Evolutionary conservation across 2,329 filamentous ascomycete species (phyloP).

Genomic region (Botryosphaeria dothidea): DNA sequence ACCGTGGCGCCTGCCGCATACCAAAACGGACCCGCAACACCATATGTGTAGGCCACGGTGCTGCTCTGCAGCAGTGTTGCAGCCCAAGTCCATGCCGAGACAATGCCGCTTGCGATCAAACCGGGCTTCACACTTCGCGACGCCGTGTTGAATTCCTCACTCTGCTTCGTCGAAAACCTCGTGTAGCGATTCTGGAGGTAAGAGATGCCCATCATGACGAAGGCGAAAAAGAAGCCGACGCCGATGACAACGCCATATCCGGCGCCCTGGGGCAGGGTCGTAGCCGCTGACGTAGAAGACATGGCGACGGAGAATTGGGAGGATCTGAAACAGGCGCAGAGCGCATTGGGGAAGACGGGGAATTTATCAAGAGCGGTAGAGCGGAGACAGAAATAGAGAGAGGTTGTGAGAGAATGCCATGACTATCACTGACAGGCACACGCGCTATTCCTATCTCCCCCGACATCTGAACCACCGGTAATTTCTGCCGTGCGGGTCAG

Average conservation of each 20-base stretch:
- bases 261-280: neutral
- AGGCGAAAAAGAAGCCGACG: constrained; percentile 35
- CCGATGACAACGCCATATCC: constrained; percentile 38
- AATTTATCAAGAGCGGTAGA: neutral
- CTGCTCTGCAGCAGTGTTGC: constrained; percentile 33
- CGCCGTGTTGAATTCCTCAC: constrained; percentile 59
- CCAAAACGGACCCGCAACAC: constrained; percentile 37
- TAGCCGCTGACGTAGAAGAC: constrained; percentile 1
- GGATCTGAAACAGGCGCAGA: neutral
- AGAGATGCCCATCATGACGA: constrained; percentile 36
- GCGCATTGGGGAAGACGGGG: neutral
- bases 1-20: constrained; percentile 47
- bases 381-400: neutral
- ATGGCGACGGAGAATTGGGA: neutral
- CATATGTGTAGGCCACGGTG: constrained; percentile 36
- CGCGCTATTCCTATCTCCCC: neutral
- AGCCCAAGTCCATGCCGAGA: constrained; percentile 31
- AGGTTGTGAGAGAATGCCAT: neutral
- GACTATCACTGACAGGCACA: neutral
- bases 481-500: neutral
- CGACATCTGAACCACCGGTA: neutral
- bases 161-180: constrained; percentile 43
- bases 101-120: constrained; percentile 54
- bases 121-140: constrained; percentile 55
- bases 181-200: constrained; percentile 41